Conservation (phyloP, 139 green algal genomes). For the Gonium pectorale region DNA sequence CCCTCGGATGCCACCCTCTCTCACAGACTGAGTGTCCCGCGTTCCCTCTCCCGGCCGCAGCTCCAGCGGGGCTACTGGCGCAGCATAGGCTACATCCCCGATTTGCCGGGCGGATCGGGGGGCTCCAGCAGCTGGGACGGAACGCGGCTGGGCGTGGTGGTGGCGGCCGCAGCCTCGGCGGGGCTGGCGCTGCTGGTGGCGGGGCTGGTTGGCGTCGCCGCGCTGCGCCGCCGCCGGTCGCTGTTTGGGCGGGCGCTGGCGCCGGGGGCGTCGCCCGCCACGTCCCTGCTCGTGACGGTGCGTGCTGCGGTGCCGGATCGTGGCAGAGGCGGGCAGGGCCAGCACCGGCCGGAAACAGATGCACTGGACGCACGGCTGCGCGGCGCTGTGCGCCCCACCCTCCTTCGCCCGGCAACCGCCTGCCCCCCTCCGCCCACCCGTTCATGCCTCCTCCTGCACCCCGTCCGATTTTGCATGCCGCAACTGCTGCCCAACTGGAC, state of each 20-base stretch:
- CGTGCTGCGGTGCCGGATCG: not conserved
- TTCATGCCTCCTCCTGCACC: no score
- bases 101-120: not conserved
- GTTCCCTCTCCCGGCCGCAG: not conserved
- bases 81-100: not conserved
- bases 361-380: no score
- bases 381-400: no score
- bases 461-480: no score
- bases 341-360: no score
- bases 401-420: no score
- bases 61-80: not conserved
- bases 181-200: not conserved
- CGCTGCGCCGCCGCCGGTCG: not conserved
- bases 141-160: not conserved
- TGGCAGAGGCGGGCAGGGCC: not conserved
- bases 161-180: not conserved
- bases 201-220: not conserved
- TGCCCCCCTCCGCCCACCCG: no score
- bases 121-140: not conserved
- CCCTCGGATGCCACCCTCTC: not conserved
- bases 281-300: conserved; percentile 32
- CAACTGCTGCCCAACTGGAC: no score
- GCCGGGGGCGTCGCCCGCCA: not conserved
- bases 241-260: conserved; percentile 21
- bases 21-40: not conserved